These are phyloP conservation scores for Monascus purpureus DNA, from an alignment of 495 filamentous ascomycete species.

Conservation along the genomic window DNA sequence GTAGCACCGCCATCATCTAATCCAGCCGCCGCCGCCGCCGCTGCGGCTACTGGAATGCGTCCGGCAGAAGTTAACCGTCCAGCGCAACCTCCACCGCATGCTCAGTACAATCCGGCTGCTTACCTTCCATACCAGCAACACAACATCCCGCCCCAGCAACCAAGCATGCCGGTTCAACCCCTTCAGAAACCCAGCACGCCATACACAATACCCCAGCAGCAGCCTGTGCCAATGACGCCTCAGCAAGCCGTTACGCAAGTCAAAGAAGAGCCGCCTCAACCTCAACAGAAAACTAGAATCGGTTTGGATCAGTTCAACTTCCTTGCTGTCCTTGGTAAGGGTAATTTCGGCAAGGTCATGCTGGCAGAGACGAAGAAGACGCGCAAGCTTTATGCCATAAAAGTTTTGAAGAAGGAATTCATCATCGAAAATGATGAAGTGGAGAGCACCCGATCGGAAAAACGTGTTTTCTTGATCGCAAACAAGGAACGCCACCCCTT, in stretches of 20 bases:
- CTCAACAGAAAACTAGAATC: conserved; percentile 62
- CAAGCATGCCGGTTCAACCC: conserved; percentile 3
- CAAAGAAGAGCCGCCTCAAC: conserved; percentile 42
- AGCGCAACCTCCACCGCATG: conserved; percentile 40
- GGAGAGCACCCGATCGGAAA: conserved; percentile 96
- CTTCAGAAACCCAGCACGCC: conserved; percentile 10
- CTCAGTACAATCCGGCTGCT: conserved; percentile 57
- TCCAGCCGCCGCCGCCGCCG: conserved; percentile 20
- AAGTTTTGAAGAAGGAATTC: conserved; percentile 99
- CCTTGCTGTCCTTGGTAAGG: conserved; percentile 94
- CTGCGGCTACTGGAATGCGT: conserved; percentile 19
- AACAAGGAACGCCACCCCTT: conserved; percentile 98
- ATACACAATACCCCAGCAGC: conserved; percentile 29
- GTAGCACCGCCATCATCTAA: conserved; percentile 18
- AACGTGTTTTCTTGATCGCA: conserved; percentile 89
- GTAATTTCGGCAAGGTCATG: conserved; percentile 99
- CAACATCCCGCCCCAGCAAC: conserved; percentile 16
- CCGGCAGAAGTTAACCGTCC: conserved; percentile 21
- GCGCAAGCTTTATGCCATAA: conserved; percentile 93
- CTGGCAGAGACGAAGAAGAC: conserved; percentile 88
- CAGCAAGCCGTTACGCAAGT: conserved; percentile 17
- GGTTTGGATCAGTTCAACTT: conserved; percentile 99
- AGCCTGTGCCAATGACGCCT: conserved; percentile 12
- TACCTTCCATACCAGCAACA: conserved; percentile 49
- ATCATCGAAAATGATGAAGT: conserved; percentile 99